These are phyloP conservation scores for Marasmius tenuissimus DNA, from an alignment of 1,284 basidiomycete genomes.

Conservation along the genomic window DNA sequence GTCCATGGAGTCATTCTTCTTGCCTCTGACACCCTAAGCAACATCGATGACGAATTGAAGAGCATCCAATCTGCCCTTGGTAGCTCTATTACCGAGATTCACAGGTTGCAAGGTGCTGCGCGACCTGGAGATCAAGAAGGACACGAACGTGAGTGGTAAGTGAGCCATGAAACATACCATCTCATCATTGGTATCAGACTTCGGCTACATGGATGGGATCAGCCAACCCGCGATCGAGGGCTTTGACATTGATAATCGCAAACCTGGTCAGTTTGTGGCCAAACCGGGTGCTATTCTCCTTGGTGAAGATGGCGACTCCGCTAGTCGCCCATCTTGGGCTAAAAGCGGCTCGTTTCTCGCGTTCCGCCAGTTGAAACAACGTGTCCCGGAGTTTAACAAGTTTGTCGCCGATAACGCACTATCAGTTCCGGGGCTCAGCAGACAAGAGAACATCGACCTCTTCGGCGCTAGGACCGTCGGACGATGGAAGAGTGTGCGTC, in stretches of 20 bases:
- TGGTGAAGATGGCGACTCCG: constrained; percentile 28
- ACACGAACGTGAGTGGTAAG: constrained; percentile 31
- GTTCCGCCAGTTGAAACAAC: constrained; percentile 29
- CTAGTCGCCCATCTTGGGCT: constrained; percentile 25
- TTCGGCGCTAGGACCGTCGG: constrained; percentile 31
- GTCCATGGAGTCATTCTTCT: constrained; percentile 39
- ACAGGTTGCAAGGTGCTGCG: constrained; percentile 28
- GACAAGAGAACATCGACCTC: constrained; percentile 22
- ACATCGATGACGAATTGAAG: constrained; percentile 19
- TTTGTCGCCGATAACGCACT: constrained; percentile 25
- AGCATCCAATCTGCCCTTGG: constrained; percentile 24
- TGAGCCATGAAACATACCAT: background rate
- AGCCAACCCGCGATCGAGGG: constrained; percentile 36
- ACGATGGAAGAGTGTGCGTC: constrained; percentile 30
- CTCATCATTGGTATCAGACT: constrained; percentile 17
- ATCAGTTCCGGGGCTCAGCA: constrained; percentile 16
- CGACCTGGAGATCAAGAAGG: constrained; percentile 33
- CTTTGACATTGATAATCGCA: constrained; percentile 25
- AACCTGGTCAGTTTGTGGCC: constrained; percentile 34
- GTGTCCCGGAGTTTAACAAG: constrained; percentile 30
- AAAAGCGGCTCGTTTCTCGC: constrained; percentile 31
- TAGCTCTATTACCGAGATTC: constrained; percentile 28
- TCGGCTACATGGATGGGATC: constrained; percentile 42
- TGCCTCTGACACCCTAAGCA: constrained; percentile 28
- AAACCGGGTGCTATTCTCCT: constrained; percentile 32